Percentiles rank a stretch among this genome's conserved stretches.
Conservation (phyloP, 1,139 yeast genomes). For the Geotrichum armillariae region DNA sequence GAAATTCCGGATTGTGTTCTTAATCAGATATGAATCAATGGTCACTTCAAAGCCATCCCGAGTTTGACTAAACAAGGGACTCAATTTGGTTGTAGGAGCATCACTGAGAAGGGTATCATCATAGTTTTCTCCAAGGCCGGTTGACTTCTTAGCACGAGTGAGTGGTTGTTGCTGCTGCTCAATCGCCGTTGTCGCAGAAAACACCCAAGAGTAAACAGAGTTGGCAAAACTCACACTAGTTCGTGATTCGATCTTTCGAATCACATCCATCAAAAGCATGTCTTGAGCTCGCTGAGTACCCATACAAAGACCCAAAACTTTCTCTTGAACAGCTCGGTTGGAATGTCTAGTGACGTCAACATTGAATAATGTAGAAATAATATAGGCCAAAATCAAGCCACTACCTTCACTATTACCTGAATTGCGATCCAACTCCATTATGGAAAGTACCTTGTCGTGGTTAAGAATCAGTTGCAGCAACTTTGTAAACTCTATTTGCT, state of each 20-base stretch:
- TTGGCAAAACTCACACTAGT: conserved; percentile 20
- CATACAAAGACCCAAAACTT: conserved; percentile 51
- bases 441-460: conserved; percentile 40
- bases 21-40: conserved; percentile 53
- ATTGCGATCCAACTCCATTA: conserved; percentile 16
- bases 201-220: conserved; percentile 21
- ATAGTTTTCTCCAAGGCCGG: conserved; percentile 18
- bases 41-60: conserved; percentile 54
- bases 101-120: conserved; percentile 15
- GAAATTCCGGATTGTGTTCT: conserved; percentile 49
- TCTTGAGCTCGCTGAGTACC: conserved; percentile 70
- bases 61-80: conserved; percentile 49
- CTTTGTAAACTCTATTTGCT: conserved; percentile 48
- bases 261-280: conserved; percentile 53
- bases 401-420: conserved; percentile 13
- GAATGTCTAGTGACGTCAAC: conserved; percentile 52
- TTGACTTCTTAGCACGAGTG: background rate
- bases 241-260: conserved; percentile 54
- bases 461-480: conserved; percentile 65
- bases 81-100: conserved; percentile 18
- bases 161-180: conserved; percentile 11
- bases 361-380: conserved; percentile 32
- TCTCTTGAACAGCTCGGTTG: conserved; percentile 48
- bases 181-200: conserved; percentile 20
- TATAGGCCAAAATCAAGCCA: conserved; percentile 24